Evolutionary conservation across 2,329 filamentous ascomycete species (phyloP).

Genomic region (Ascochyta viciae-villosae): DNA sequence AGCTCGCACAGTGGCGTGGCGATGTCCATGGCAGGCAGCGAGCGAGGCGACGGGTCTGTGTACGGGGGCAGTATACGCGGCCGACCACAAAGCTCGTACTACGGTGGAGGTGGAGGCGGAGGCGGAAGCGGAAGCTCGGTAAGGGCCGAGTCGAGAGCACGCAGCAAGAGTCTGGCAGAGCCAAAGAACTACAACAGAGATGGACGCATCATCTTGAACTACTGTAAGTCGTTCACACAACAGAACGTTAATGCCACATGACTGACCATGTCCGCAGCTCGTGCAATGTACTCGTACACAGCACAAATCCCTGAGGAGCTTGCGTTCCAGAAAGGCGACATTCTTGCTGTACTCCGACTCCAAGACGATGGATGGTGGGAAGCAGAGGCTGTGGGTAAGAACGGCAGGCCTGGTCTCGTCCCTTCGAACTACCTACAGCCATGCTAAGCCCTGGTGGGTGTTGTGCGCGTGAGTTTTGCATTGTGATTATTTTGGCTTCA

Average conservation of each 20-base stretch:
- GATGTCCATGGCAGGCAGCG: slow-evolving; percentile 50
- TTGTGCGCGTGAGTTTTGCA: not conserved
- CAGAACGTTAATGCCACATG: not conserved
- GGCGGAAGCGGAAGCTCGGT: slow-evolving; percentile 35
- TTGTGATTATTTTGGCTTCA: not conserved
- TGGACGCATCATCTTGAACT: slow-evolving; percentile 87
- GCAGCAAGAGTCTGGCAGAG: slow-evolving; percentile 88
- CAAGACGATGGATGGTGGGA: slow-evolving; percentile 99
- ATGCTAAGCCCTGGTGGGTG: slow-evolving; percentile 47
- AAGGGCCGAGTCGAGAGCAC: slow-evolving; percentile 53
- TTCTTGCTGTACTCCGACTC: slow-evolving; percentile 83
- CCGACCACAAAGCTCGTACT: slow-evolving; percentile 55
- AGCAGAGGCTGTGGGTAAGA: slow-evolving; percentile 81
- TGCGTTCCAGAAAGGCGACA: slow-evolving; percentile 89
- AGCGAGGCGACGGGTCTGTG: slow-evolving; percentile 48
- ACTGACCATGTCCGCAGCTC: slow-evolving; percentile 64
- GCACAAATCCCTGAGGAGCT: slow-evolving; percentile 96
- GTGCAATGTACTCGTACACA: slow-evolving; percentile 91
- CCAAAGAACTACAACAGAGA: slow-evolving; percentile 84
- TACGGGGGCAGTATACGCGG: slow-evolving; percentile 23
- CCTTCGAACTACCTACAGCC: slow-evolving; percentile 72
- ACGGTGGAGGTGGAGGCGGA: slow-evolving; percentile 40
- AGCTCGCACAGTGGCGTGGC: slow-evolving; percentile 57
- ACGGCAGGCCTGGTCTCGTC: slow-evolving; percentile 64
- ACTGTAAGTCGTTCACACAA: slow-evolving; percentile 70